Evolutionary conservation across 2,329 filamentous ascomycete species (phyloP).

Genomic region (Chalara sp.): DNA sequence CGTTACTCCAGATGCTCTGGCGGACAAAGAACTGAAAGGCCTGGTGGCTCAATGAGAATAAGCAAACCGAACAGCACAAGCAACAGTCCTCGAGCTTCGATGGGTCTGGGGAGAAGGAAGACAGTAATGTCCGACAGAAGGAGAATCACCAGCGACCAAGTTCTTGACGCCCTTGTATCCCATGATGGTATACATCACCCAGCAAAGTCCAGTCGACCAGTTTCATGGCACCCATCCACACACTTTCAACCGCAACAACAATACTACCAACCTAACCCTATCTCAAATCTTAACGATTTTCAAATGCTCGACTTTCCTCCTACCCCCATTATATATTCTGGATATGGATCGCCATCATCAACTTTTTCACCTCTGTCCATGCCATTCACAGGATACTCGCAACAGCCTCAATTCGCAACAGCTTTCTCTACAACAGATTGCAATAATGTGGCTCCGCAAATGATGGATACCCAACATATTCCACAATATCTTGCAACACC

Average conservation of each 20-base stretch:
- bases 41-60: constrained; percentile 48
- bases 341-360: constrained; percentile 49
- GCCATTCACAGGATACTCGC: constrained; percentile 31
- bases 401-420: constrained; percentile 13
- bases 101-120: constrained; percentile 44
- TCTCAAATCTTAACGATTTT: constrained; percentile 21
- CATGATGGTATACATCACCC: constrained; percentile 25
- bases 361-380: constrained; percentile 47
- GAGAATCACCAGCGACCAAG: constrained; percentile 26
- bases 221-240: constrained; percentile 71
- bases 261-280: constrained; percentile 28
- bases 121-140: constrained; percentile 45
- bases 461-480: constrained; percentile 5
- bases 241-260: constrained; percentile 29
- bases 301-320: constrained; percentile 27
- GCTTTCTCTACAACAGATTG: constrained; percentile 2
- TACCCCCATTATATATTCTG: constrained; percentile 49
- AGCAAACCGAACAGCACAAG: constrained; percentile 60
- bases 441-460: too few relatives aligned
- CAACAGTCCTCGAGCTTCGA: constrained; percentile 57
- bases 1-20: constrained; percentile 43
- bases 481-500: constrained; percentile 9
- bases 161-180: constrained; percentile 36
- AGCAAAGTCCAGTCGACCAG: constrained; percentile 44
- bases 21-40: constrained; percentile 43